Conservation (phyloP, 495 filamentous ascomycete genomes). For the Xylaria cubensis region DNA sequence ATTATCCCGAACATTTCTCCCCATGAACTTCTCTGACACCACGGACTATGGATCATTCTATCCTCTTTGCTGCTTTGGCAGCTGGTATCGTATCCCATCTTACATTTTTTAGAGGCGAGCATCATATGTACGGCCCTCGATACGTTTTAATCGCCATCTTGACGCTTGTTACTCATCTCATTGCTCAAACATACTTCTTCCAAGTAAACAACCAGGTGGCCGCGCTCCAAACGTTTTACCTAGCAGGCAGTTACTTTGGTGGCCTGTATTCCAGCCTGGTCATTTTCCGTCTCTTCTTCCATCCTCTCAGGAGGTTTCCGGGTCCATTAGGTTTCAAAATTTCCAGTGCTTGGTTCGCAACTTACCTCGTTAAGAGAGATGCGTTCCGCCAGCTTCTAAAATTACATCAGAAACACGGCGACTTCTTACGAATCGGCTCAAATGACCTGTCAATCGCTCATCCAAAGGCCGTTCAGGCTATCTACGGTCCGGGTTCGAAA, state of each 20-base stretch:
- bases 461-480: slow-evolving; percentile 38
- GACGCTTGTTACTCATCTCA: background rate
- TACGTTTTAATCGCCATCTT: slow-evolving; percentile 29
- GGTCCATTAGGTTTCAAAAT: slow-evolving; percentile 47
- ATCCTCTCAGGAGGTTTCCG: slow-evolving; percentile 46
- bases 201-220: background rate
- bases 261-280: slow-evolving; percentile 47
- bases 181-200: background rate
- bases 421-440: slow-evolving; percentile 52
- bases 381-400: slow-evolving; percentile 39
- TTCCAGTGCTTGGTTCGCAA: slow-evolving; percentile 42
- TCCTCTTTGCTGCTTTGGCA: background rate
- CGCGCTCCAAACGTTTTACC: slow-evolving; percentile 21
- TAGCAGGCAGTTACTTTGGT: slow-evolving; percentile 34
- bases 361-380: slow-evolving; percentile 34
- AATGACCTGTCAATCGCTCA: slow-evolving; percentile 48
- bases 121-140: slow-evolving; percentile 41
- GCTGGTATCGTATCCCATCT: slow-evolving; percentile 35
- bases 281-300: slow-evolving; percentile 45
- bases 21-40: background rate
- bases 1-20: background rate
- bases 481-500: slow-evolving; percentile 38
- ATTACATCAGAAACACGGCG: slow-evolving; percentile 44
- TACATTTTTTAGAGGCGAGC: slow-evolving; percentile 45
- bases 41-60: background rate